Evolutionary conservation across 768 basidiomycete genomes (phyloP).

Genomic region (Pluteus cervinus): DNA sequence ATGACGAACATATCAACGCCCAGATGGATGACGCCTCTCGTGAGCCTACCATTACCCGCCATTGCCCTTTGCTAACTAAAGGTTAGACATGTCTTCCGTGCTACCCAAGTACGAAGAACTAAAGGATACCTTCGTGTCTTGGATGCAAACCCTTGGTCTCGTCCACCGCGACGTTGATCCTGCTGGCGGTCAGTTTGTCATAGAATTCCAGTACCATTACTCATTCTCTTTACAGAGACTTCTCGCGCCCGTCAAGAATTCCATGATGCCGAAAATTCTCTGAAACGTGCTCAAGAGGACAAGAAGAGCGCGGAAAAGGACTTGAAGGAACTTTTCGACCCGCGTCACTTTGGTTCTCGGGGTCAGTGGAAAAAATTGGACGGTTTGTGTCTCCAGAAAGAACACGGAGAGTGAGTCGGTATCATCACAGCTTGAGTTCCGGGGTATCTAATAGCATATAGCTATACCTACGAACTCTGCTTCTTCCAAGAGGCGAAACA

Average conservation of each 20-base stretch:
- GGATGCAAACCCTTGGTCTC: slow-evolving; percentile 62
- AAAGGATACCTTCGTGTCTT: slow-evolving; percentile 53
- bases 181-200: slow-evolving; percentile 33
- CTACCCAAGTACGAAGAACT: slow-evolving; percentile 70
- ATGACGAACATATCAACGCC: slow-evolving; percentile 61
- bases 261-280: slow-evolving; percentile 54
- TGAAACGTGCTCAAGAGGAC: slow-evolving; percentile 47
- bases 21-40: slow-evolving; percentile 44
- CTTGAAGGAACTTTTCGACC: slow-evolving; percentile 58
- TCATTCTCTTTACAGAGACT: slow-evolving; percentile 33
- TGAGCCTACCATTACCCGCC: too few relatives aligned
- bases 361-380: slow-evolving; percentile 98
- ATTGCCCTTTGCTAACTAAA: slow-evolving; percentile 47
- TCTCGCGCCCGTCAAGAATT: slow-evolving; percentile 58
- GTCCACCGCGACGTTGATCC: slow-evolving; percentile 30
- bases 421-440: neutral
- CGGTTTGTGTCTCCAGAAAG: slow-evolving; percentile 68
- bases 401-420: slow-evolving; percentile 80
- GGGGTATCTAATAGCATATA: slow-evolving; percentile 21
- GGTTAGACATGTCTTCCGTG: slow-evolving; percentile 77
- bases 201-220: neutral
- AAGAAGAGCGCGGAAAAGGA: slow-evolving; percentile 51
- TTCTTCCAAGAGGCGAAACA: slow-evolving; percentile 86
- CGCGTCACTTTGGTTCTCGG: slow-evolving; percentile 61
- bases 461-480: slow-evolving; percentile 93